Conservation (phyloP, 2,329 filamentous ascomycete genomes). For the Neofusicoccum cordaticola region DNA sequence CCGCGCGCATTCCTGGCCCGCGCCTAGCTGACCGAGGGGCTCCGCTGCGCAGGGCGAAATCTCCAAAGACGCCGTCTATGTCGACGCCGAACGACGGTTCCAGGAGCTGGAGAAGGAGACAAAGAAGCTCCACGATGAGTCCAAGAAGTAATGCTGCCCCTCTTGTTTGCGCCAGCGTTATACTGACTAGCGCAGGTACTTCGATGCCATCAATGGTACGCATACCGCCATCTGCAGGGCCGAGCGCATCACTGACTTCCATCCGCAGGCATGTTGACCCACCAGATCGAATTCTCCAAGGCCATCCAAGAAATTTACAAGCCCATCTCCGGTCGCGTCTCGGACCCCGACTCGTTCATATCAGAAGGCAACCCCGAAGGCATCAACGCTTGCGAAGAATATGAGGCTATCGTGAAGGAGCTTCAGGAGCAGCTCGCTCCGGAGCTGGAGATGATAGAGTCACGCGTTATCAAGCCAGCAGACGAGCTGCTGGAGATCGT, state of each 20-base stretch:
- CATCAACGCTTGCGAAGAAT: constrained; percentile 93
- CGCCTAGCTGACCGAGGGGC: constrained; percentile 19
- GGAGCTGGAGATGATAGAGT: constrained; percentile 97
- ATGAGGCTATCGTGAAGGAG: constrained; percentile 85
- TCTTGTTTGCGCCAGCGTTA: background rate
- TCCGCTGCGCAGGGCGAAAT: constrained; percentile 64
- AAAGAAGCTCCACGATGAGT: constrained; percentile 95
- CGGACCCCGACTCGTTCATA: constrained; percentile 80
- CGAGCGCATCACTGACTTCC: background rate
- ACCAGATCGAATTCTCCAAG: constrained; percentile 98
- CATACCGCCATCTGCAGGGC: background rate
- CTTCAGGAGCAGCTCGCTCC: constrained; percentile 83
- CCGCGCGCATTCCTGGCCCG: constrained; percentile 12
- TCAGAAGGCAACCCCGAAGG: constrained; percentile 87
- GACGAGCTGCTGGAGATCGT: constrained; percentile 92
- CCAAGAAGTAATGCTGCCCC: constrained; percentile 62
- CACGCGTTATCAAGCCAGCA: constrained; percentile 83
- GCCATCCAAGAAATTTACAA: constrained; percentile 97
- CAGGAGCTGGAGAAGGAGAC: constrained; percentile 92
- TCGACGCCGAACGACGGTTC: constrained; percentile 91
- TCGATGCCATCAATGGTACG: constrained; percentile 88
- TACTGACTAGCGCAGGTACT: constrained; percentile 59
- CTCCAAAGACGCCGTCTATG: constrained; percentile 92
- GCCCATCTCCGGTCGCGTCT: constrained; percentile 92
- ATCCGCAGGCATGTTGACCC: constrained; percentile 74